These are phyloP conservation scores for Alternaria triticina DNA, from an alignment of 2,329 filamentous ascomycete genomes.

Conservation along the genomic window DNA sequence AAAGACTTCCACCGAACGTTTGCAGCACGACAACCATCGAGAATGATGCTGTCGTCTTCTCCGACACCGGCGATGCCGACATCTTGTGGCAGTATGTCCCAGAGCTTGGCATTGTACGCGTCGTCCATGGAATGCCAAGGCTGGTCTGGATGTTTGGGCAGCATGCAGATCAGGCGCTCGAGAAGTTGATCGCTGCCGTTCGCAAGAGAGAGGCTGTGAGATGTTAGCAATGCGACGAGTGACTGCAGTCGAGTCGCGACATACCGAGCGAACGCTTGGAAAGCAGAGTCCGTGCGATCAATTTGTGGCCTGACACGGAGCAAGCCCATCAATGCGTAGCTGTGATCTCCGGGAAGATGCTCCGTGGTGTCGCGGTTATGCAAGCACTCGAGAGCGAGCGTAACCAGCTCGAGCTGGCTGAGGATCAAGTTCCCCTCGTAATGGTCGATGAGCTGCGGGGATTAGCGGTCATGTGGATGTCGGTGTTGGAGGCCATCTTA, in stretches of 20 bases:
- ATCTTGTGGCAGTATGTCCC: constrained; percentile 53
- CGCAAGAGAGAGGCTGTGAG: constrained; percentile 49
- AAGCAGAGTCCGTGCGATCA: constrained; percentile 49
- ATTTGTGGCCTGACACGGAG: constrained; percentile 50
- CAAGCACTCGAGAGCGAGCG: constrained; percentile 51
- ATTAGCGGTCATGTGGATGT: not conserved
- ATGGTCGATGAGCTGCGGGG: constrained; percentile 53
- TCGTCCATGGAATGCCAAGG: constrained; percentile 54
- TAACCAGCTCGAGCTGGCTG: constrained; percentile 51
- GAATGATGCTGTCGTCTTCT: constrained; percentile 52
- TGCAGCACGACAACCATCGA: constrained; percentile 52
- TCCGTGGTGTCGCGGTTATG: constrained; percentile 46
- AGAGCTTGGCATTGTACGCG: constrained; percentile 51
- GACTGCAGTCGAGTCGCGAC: not conserved
- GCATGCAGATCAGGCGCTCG: constrained; percentile 54
- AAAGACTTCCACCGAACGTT: constrained; percentile 55
- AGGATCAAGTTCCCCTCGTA: constrained; percentile 53
- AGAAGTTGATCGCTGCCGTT: constrained; percentile 56
- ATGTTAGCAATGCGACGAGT: not conserved
- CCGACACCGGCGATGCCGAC: constrained; percentile 51
- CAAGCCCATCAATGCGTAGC: constrained; percentile 58
- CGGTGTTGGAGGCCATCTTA: not conserved
- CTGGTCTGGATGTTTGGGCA: constrained; percentile 41
- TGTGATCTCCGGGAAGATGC: constrained; percentile 50
- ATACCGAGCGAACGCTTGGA: constrained; percentile 56